Base-by-base conservation (phyloP, 1,284 basidiomycete species). In the Phenoliferia sp. region DNA sequence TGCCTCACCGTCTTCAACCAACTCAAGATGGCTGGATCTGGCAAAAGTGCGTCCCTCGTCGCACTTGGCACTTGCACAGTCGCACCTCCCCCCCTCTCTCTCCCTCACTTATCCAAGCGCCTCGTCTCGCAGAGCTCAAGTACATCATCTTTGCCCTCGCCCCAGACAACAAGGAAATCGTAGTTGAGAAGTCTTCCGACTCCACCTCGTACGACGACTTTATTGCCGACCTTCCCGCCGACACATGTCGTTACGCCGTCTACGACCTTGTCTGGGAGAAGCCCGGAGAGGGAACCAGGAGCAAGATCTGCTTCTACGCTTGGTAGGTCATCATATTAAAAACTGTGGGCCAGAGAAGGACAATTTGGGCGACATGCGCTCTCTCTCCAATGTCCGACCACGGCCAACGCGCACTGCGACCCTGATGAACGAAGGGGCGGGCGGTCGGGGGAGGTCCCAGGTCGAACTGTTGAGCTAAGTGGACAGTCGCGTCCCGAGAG, bases 211-310 rank as follows among this genome's bases (percentile, higher is more conserved):
- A 92, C 80, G 90, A 94, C 3, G 82, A 85, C 1, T 98, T 99
- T 79, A 63, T 94, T 66, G 78, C 64, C 0, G 85, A 90, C 76
- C 84, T 99, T 59, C 93, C 94, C 1, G 85, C 87, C 77, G 74
- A 76, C 28, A 86, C 91, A 76, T 92, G 90, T 79, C 84, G 90
- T 80, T 99, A 89, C 87, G 94, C 90, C 35, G 86, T 98, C 58
- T 97, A 94, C 80, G 94, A 98, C 80, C 89, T 95, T 71, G 88
- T 92, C 78, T 98, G 84, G 78, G 86, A 90, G 82, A 85, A 85
- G 79, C 87, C 87, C 71, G 90, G 83, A 61, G 84, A 83, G 70
- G 90, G 90, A 68, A 88, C 86, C 81, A 85, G 94, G 80, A 95
- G 90, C 85, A 98, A 97, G 85, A 85, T 98, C 74, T 83, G 84